Percentiles rank a stretch among this genome's conserved stretches.
Evolutionary conservation across 306 rosid species (phyloP).

Genomic region (Sicyos edulis): DNA sequence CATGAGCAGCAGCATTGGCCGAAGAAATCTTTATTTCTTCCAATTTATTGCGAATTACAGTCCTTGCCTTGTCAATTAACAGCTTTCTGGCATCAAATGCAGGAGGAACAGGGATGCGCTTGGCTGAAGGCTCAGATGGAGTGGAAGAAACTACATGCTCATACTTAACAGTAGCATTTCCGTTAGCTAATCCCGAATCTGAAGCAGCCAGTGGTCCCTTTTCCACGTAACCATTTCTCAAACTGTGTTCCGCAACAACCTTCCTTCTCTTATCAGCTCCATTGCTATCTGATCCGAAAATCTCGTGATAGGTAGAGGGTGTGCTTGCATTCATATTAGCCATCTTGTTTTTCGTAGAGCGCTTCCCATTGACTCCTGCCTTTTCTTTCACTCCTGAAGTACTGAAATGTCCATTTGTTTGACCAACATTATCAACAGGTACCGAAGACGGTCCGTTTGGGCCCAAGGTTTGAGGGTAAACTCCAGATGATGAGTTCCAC

Average conservation of each 20-base stretch:
- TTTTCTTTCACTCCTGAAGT: conserved; percentile 55
- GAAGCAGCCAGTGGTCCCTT: conserved; percentile 39
- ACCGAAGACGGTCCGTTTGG: conserved; percentile 53
- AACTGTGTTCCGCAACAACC: conserved; percentile 41
- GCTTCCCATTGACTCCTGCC: conserved; percentile 50
- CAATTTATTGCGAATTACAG: conserved; percentile 65
- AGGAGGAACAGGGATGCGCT: conserved; percentile 58
- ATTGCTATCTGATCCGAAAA: conserved; percentile 36
- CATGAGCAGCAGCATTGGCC: conserved; percentile 32
- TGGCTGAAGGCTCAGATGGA: conserved; percentile 43
- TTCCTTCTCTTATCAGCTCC: conserved; percentile 66
- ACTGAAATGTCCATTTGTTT: conserved; percentile 52
- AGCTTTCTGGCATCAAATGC: conserved; percentile 72
- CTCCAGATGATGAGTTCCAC: conserved; percentile 48
- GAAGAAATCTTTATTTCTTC: conserved; percentile 63
- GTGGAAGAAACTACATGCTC: conserved; percentile 42
- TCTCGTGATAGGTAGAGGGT: conserved; percentile 35
- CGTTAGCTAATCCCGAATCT: conserved; percentile 51
- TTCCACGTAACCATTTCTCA: conserved; percentile 52
- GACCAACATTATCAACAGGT: conserved; percentile 44
- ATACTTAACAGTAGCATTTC: conserved; percentile 43
- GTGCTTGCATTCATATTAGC: conserved; percentile 39
- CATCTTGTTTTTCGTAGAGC: conserved; percentile 33
- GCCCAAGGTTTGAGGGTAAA: conserved; percentile 48
- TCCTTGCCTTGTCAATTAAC: conserved; percentile 79